Conservation (phyloP, 169 alveolate species). For the Plasmodium gaboni region DNA sequence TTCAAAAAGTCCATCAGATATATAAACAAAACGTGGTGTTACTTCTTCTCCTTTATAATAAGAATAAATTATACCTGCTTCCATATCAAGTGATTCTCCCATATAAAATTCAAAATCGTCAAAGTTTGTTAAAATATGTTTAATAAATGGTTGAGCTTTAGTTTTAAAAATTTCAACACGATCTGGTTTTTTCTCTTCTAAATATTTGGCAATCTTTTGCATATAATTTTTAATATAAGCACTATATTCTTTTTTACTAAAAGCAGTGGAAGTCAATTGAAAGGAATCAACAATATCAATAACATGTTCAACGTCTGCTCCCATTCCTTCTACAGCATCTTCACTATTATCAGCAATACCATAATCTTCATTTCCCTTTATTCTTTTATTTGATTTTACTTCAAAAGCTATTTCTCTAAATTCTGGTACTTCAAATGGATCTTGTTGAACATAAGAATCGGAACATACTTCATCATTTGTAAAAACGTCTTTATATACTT, state of each 20-base stretch:
- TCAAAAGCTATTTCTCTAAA: conserved; percentile 91
- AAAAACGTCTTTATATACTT: conserved; percentile 91
- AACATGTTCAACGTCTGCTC: conserved; percentile 90
- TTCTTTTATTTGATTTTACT: conserved; percentile 89
- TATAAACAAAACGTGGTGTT: conserved; percentile 93
- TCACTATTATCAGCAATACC: conserved; percentile 94
- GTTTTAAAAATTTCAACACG: conserved; percentile 92
- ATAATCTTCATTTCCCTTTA: conserved; percentile 92
- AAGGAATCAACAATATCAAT: conserved; percentile 94
- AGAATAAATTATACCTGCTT: conserved; percentile 91
- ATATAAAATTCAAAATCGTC: conserved; percentile 93
- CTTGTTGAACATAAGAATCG: conserved; percentile 90
- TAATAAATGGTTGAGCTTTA: conserved; percentile 91
- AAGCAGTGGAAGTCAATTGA: conserved; percentile 91
- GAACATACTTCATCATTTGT: conserved; percentile 94
- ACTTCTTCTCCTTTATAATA: conserved; percentile 95
- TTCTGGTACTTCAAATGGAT: conserved; percentile 90
- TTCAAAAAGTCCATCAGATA: conserved; percentile 93
- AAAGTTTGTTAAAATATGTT: conserved; percentile 91
- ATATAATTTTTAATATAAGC: conserved; percentile 92
- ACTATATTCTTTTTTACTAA: conserved; percentile 93
- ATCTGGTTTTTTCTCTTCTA: conserved; percentile 92
- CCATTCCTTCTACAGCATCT: conserved; percentile 88
- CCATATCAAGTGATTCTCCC: conserved; percentile 94
- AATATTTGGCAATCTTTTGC: conserved; percentile 88